Conservation (phyloP, 768 basidiomycete species). For the Nidularia pulvinata region DNA sequence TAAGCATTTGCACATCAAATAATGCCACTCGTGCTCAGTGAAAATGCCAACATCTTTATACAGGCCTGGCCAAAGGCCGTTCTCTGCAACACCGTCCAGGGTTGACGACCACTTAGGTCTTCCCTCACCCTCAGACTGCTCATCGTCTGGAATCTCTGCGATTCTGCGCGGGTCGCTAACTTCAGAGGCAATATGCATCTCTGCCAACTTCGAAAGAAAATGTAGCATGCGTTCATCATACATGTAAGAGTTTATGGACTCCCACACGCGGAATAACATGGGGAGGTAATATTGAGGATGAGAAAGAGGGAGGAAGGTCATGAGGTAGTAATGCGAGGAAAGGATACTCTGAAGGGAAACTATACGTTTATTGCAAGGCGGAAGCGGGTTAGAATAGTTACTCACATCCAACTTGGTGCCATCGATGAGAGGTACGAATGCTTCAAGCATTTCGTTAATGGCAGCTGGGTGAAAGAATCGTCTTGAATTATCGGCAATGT, state of each 20-base stretch:
- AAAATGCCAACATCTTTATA: conserved; percentile 90
- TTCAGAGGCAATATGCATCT: conserved; percentile 79
- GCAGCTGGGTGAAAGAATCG: conserved; percentile 91
- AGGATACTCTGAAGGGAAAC: conserved; percentile 54
- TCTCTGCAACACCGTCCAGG: conserved; percentile 34
- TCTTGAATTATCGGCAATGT: conserved; percentile 64
- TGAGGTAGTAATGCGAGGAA: conserved; percentile 82
- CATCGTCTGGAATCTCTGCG: conserved; percentile 69
- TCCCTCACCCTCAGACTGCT: conserved; percentile 57
- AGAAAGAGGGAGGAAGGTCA: conserved; percentile 82
- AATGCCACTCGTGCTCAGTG: conserved; percentile 80
- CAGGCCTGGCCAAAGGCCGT: conserved; percentile 65
- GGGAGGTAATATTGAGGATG: conserved; percentile 86
- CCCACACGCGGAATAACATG: conserved; percentile 86
- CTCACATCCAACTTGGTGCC: conserved; percentile 73
- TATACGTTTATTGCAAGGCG: conserved; percentile 3
- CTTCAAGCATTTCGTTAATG: conserved; percentile 86
- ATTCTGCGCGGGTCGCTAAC: conserved; percentile 74
- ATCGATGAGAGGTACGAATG: conserved; percentile 78
- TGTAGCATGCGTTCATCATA: conserved; percentile 91
- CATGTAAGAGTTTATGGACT: conserved; percentile 85
- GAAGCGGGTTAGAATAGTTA: conserved; percentile 7
- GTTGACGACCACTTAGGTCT: conserved; percentile 48
- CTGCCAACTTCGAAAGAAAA: conserved; percentile 75
- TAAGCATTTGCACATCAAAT: conserved; percentile 88